Evolutionary conservation across 2,329 filamentous ascomycete species (phyloP).

Genomic region (Rhynchosporium secalis): DNA sequence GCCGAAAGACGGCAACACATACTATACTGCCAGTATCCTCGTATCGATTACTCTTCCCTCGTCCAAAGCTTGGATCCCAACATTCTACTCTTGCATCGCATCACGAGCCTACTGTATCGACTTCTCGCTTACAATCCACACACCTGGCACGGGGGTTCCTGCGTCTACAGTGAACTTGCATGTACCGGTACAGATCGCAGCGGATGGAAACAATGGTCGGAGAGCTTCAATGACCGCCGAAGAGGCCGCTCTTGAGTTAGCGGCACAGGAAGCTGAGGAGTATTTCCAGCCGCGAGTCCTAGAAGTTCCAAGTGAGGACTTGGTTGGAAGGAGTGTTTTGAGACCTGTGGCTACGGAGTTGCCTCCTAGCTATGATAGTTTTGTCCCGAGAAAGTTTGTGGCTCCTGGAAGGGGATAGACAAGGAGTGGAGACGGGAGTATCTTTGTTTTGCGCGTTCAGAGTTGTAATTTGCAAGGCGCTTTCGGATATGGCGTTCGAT

Average conservation of each 20-base stretch:
- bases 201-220: conserved; percentile 30
- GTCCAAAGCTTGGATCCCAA: conserved; percentile 64
- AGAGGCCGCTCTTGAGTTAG: conserved; percentile 33
- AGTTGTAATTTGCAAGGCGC: neutral
- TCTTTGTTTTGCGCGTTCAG: conserved; percentile 5
- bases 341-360: conserved; percentile 22
- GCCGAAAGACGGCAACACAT: conserved; percentile 18
- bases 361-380: conserved; percentile 38
- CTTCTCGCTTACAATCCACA: conserved; percentile 56
- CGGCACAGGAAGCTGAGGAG: conserved; percentile 30
- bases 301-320: conserved; percentile 32
- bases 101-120: conserved; percentile 64
- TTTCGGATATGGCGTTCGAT: neutral
- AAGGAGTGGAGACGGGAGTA: neutral
- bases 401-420: conserved; percentile 20
- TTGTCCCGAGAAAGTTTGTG: conserved; percentile 16
- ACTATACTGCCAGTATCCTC: conserved; percentile 61
- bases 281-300: conserved; percentile 35
- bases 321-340: conserved; percentile 35
- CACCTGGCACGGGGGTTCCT: conserved; percentile 45
- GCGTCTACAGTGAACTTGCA: conserved; percentile 38
- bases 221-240: conserved; percentile 26
- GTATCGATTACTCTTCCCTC: conserved; percentile 62
- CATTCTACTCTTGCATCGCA: conserved; percentile 68
- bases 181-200: conserved; percentile 38